phyloP scores from a whole-genome alignment of 2,329 filamentous ascomycete species.

The Coleophoma eucalyptorum region DNA sequence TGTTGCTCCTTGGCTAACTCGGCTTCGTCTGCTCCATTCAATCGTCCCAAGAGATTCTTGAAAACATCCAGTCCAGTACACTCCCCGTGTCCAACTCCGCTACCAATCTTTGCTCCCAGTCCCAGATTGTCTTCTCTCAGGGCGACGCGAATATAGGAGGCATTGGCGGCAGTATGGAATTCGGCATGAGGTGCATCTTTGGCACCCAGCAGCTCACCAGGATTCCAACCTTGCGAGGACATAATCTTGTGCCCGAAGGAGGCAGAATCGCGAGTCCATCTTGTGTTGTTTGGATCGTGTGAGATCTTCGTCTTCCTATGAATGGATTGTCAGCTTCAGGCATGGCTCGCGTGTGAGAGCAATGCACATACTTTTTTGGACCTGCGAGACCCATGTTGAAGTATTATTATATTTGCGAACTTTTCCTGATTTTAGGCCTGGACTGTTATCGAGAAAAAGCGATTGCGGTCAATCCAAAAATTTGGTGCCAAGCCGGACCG shows the following conservation, averaged over 20 bases:
- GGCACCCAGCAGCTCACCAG: slow-evolving; percentile 78
- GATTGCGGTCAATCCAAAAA: slow-evolving; percentile 9
- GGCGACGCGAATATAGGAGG: slow-evolving; percentile 78
- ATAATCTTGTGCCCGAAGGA: slow-evolving; percentile 90
- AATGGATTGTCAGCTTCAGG: slow-evolving; percentile 33
- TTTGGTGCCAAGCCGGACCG: slow-evolving; percentile 8
- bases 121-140: slow-evolving; percentile 91
- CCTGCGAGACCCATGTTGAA: slow-evolving; percentile 63
- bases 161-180: slow-evolving; percentile 74
- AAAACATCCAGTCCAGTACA: slow-evolving; percentile 85
- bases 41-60: slow-evolving; percentile 76
- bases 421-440: neutral
- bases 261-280: slow-evolving; percentile 79
- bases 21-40: slow-evolving; percentile 84
- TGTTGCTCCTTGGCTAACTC: slow-evolving; percentile 67
- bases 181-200: slow-evolving; percentile 71
- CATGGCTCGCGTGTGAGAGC: slow-evolving; percentile 23
- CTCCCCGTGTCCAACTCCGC: slow-evolving; percentile 60
- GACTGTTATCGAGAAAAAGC: slow-evolving; percentile 13
- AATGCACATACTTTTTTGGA: slow-evolving; percentile 55
- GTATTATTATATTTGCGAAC: neutral
- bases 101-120: slow-evolving; percentile 75
- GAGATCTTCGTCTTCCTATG: slow-evolving; percentile 63
- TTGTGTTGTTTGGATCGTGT: slow-evolving; percentile 91
- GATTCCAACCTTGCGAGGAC: slow-evolving; percentile 83